These are phyloP conservation scores for Tolypocladium amazonense DNA, from an alignment of 2,329 filamentous ascomycete species.

Conservation along the genomic window DNA sequence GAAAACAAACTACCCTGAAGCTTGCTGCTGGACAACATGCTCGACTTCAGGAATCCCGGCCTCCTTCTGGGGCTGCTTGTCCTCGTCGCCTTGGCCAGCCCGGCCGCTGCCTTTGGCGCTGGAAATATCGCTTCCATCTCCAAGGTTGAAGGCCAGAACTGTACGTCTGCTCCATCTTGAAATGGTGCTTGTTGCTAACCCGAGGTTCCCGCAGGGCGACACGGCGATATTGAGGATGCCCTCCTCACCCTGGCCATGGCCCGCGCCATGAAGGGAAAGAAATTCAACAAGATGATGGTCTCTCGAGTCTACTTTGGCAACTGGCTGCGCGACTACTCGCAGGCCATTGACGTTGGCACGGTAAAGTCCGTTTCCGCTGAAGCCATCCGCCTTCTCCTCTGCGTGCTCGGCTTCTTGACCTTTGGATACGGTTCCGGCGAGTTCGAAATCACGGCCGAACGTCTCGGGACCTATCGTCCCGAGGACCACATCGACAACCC, in stretches of 20 bases:
- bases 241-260: conserved; percentile 60
- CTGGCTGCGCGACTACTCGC: conserved; percentile 88
- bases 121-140: conserved; percentile 79
- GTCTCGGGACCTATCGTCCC: conserved; percentile 73
- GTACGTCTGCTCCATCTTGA: conserved; percentile 27
- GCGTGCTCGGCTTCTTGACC: conserved; percentile 81
- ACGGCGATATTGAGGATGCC: conserved; percentile 89
- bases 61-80: conserved; percentile 46
- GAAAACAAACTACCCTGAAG: neutral
- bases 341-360: conserved; percentile 87
- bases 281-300: conserved; percentile 80
- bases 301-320: conserved; percentile 93
- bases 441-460: conserved; percentile 74
- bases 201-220: conserved; percentile 45
- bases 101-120: conserved; percentile 70
- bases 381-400: conserved; percentile 81
- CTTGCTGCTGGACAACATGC: conserved; percentile 25
- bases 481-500: conserved; percentile 71
- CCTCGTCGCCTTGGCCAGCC: conserved; percentile 56
- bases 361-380: conserved; percentile 85
- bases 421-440: conserved; percentile 78
- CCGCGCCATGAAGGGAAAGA: conserved; percentile 50
- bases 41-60: conserved; percentile 34
- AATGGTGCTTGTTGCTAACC: neutral
- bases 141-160: conserved; percentile 76